A percentile compares a stretch with the other conserved stretches of the same genome.
Conservation (phyloP, 495 filamentous ascomycete species). For the Hypoxylon cercidicola region DNA sequence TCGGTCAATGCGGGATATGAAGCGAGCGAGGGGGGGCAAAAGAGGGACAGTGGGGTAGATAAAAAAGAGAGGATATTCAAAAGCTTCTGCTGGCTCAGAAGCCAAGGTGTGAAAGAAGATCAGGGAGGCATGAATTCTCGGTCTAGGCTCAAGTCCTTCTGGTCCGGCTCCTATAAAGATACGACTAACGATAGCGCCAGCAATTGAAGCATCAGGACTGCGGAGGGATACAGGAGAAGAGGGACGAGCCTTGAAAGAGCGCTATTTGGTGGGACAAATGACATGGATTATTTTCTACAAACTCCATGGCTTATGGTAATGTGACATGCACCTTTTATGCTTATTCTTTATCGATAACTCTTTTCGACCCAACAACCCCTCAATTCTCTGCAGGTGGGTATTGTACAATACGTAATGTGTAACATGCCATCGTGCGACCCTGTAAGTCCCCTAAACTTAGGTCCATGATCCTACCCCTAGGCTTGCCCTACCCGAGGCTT, state of each 20-base stretch:
- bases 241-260: slow-evolving; percentile 10
- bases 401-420: slow-evolving; percentile 6
- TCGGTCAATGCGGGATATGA: background rate
- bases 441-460: no score
- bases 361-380: slow-evolving; percentile 9
- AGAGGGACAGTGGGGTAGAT: background rate
- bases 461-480: no score
- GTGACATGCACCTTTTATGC: background rate
- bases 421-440: slow-evolving; percentile 17
- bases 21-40: background rate
- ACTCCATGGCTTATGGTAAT: background rate
- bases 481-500: slow-evolving; percentile 8
- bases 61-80: slow-evolving; percentile 12
- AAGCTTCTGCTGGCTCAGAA: slow-evolving; percentile 37
- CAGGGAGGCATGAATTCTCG: slow-evolving; percentile 40
- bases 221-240: slow-evolving; percentile 7
- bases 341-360: slow-evolving; percentile 32
- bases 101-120: slow-evolving; percentile 21
- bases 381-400: slow-evolving; percentile 8
- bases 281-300: background rate
- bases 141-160: slow-evolving; percentile 11
- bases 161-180: slow-evolving; percentile 1
- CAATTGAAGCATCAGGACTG: slow-evolving; percentile 20
- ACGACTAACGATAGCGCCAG: background rate
- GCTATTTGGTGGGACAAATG: slow-evolving; percentile 32